Evolutionary conservation across 1,139 yeast genomes (phyloP), one percentile per base, ranked within the genome.

Genomic region (Blastobotrys ciferrii): DNA sequence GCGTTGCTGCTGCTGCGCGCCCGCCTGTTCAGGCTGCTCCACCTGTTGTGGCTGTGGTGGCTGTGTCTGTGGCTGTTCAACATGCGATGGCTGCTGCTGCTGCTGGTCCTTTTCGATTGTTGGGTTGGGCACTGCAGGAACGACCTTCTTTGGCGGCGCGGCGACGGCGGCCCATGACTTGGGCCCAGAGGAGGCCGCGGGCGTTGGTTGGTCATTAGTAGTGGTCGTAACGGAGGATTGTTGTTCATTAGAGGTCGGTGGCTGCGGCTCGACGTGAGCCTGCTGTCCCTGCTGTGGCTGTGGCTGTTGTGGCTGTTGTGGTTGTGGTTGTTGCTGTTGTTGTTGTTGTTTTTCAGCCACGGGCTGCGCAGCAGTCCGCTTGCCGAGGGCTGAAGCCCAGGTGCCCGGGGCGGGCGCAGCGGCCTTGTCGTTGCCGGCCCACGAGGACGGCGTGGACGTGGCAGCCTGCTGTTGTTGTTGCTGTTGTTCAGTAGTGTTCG

Each of bases 111-210:
- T 48, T 40, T 48, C 49, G 46, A 50, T 23, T 23, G 48, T 45
- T 45, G 56, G 40, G 43, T 44, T 39, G 38, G 50, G 55, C 17
- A 53, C 48, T 18, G 58, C 52, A 2, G 54, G 51, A 31, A 43
- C 53, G 12, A 49, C 59, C 41, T 53, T 46, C 52, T 57, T 58
- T 36, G 66, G 59, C 44, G 62, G 54, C 28, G 68, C 65, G 32
- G 72, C 73, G 48, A 70, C 61, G 6, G 73, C 72, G 17, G 74
- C 74, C 74, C 74, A 70, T 14, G 73, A 66, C 58, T 62, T 45
- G 46, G 55, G 36, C 7, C 19, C 41, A 17, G 49, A 13, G 12
- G 32, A 12, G 18, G 4, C 32, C 14, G 35, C 40, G 32, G 32
- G 46, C 32, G 28, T 42, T 31, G 20, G 47, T 20, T 17, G 48